These are phyloP conservation scores for Tagetes erecta DNA, from an alignment of 129 eudicot genomes.

Conservation along the genomic window DNA sequence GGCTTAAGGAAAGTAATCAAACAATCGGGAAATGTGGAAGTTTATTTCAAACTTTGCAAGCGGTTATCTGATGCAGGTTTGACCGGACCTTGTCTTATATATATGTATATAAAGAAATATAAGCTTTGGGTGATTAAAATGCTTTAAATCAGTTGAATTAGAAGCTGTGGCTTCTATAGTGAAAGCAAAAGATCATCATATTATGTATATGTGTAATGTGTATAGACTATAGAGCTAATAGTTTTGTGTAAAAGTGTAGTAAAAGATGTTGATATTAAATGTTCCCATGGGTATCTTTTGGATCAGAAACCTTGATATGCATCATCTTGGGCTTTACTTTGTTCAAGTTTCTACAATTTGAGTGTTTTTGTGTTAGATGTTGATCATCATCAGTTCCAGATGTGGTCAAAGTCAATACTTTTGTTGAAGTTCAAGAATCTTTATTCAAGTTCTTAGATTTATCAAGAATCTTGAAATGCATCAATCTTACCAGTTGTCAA, in stretches of 20 bases:
- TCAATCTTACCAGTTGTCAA: neutral
- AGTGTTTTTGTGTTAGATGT: neutral
- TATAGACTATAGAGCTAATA: slow-evolving; percentile 39
- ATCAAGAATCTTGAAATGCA: slow-evolving; percentile 23
- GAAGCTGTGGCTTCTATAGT: slow-evolving; percentile 20
- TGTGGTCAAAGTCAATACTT: neutral
- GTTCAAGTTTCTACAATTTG: neutral
- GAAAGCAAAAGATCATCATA: slow-evolving; percentile 12
- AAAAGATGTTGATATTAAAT: slow-evolving; percentile 25
- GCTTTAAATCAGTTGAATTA: slow-evolving; percentile 37
- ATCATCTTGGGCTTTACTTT: too few species aligned
- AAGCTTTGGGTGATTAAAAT: slow-evolving; percentile 79
- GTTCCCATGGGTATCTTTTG: slow-evolving; percentile 17
- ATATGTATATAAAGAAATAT: slow-evolving; percentile 61
- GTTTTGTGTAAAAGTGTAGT: slow-evolving; percentile 30
- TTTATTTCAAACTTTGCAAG: slow-evolving; percentile 68
- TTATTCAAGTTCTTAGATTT: slow-evolving; percentile 4
- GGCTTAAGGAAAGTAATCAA: slow-evolving; percentile 66
- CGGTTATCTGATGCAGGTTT: slow-evolving; percentile 67
- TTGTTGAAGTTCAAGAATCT: slow-evolving; percentile 13
- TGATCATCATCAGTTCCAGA: neutral
- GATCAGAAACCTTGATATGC: slow-evolving; percentile 20
- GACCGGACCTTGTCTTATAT: slow-evolving; percentile 71
- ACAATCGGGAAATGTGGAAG: slow-evolving; percentile 55
- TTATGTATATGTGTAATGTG: slow-evolving; percentile 20